Evolutionary conservation across 2,329 filamentous ascomycete species (phyloP).

Genomic region (Colletotrichum echinochloae): DNA sequence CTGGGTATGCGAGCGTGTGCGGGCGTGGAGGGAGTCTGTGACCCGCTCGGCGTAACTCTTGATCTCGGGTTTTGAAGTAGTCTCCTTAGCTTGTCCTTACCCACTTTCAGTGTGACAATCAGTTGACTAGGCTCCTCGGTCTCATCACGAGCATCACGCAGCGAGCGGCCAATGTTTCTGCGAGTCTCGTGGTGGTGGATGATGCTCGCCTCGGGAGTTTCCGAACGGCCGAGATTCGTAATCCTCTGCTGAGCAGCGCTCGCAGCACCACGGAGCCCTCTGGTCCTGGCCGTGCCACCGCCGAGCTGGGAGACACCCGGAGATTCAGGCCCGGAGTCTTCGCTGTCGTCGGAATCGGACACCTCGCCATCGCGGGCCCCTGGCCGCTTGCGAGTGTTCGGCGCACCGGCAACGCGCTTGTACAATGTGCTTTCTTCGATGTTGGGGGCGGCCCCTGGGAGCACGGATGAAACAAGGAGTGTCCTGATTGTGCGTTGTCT

Average conservation of each 20-base stretch:
- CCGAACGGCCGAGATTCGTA: conserved; percentile 83
- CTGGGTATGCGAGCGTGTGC: conserved; percentile 50
- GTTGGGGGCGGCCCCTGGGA: conserved; percentile 84
- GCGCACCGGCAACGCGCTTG: conserved; percentile 75
- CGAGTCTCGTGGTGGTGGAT: conserved; percentile 76
- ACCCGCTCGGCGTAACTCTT: conserved; percentile 44
- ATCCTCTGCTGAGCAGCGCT: conserved; percentile 89
- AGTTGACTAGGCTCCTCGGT: conserved; percentile 79
- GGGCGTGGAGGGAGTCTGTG: conserved; percentile 49
- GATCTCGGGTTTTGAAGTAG: conserved; percentile 65
- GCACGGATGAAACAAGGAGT: conserved; percentile 89
- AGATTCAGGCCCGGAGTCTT: conserved; percentile 89
- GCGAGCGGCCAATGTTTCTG: conserved; percentile 66
- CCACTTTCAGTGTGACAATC: conserved; percentile 80
- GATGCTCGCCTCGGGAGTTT: conserved; percentile 83
- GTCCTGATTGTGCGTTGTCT: conserved; percentile 93
- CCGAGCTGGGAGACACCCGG: conserved; percentile 79
- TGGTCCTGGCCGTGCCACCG: conserved; percentile 86
- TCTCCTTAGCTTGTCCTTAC: conserved; percentile 77
- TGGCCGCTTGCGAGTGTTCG: conserved; percentile 68
- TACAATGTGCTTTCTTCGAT: conserved; percentile 89
- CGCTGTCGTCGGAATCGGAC: conserved; percentile 92
- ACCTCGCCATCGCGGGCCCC: conserved; percentile 74
- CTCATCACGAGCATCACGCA: conserved; percentile 79
- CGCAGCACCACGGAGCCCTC: conserved; percentile 90